Evolutionary conservation across 805 yeast genomes (phyloP), one percentile per base, ranked within the genome.

Genomic region (Nakazawaea laoshanensis): DNA sequence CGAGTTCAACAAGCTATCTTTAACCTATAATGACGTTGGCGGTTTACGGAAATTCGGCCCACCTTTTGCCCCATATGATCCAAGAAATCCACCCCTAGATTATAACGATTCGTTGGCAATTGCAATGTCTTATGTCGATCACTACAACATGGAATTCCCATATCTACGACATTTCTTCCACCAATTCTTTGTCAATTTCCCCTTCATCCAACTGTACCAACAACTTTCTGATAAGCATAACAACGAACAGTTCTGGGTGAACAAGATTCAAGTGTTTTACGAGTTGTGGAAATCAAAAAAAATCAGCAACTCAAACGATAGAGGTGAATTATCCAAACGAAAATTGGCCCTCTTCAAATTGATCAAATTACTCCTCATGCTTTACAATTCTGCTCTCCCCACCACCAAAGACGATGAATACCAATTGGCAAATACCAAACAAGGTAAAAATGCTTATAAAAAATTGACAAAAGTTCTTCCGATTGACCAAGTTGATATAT

Each of bases 251-350:
- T 84, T 89, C 47, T 89, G 96, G 96, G 72, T 73, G 32, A 64
- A 61, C 29, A 77, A 79, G 30, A 77, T 87, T 1, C 96, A 88
- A 55, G 77, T 77, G 17, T 85, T 88, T 47, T 71, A 80, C 47
- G 94, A 87, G 49, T 70, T 78, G 35, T 77, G 92, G 58, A 79
- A 83, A 53, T 57, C 66, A 14, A 74, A 84, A 50, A 72, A 74
- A 27, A 73, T 89, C 31, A 76, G 87, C 41, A 70, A 76, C 37
- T 70, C 88, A 17, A 71, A 72, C 26, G 95, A 85, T 44, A 62
- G 96, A 20, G 79, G 76, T 11, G 85, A 81, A 40, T 59, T 72
- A n/a, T 73, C 86, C 3, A 79, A 92, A 47, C 63, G 86, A 19
- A 69, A 71, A 45, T 71, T 81, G 42, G 55, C 77, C 29, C 75